Base-by-base conservation (phyloP, 345 rosid species). In the Murraya koenigii region DNA sequence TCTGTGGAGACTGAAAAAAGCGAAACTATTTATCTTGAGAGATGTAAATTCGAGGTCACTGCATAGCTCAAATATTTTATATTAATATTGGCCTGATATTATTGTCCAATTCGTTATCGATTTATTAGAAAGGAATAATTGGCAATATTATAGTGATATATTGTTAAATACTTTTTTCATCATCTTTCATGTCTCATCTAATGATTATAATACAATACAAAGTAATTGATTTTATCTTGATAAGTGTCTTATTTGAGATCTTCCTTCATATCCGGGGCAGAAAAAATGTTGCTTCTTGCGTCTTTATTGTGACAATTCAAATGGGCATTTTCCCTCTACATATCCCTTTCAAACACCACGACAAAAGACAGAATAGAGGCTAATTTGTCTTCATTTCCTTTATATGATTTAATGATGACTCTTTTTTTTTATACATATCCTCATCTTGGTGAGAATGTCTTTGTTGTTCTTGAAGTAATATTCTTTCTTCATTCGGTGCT, bases 181-280 rank as follows among this genome's bases (percentile, higher is more conserved):
- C 36, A 55, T 65, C 28, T 71, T 54, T 56, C 25, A 63, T 41
- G 72, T 13, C 56, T 75, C 33, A 15, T 65, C 64, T 30, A 69
- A 39, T 75, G 17, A 44, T 52, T 4, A 17, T 52, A 17, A 52
- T 52, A 4, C 22, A 71, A 74, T 74, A 77, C 68, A 81, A 73
- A 32, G 0, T 15, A 67, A 54, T 32, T 0, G 8, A 3, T 78
- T 23, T 72, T 63, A 75, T 56, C 79, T 74, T 35, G 68, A 75
- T 56, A 2, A 61, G 23, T 60, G 75, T 79, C 78, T 55, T 76
- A 39, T 82, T 75, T 23, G 74, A 66, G 69, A 74, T 83, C 82
- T 80, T 80, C 82, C 87, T 75, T 78, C 82, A 75, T 66, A 81
- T 76, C 77, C 77, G 79, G 86, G 83, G 81, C 77, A 23, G 66